Base-by-base conservation (phyloP, 2,329 filamentous ascomycete genomes). In the Neoarthrinium moseri region DNA sequence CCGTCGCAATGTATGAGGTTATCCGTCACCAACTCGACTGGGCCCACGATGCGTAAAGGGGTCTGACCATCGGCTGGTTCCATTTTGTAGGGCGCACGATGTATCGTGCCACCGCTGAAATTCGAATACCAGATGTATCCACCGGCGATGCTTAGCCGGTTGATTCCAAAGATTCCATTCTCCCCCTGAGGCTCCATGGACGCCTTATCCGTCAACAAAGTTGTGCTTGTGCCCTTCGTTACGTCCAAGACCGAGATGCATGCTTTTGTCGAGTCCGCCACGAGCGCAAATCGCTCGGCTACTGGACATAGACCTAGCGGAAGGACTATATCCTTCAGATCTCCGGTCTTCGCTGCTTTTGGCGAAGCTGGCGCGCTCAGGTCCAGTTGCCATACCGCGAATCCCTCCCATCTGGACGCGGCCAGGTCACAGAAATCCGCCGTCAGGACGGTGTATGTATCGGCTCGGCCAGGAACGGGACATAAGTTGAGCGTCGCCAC, bases 1-100 rank as follows among this genome's bases (percentile, higher is more conserved):
- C 59, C 60, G 38, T 63, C 60, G 24, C 56, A 54, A 32, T 63
- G 54, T 20, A 52, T 54, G 12, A 63, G 51, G 13, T 55, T 53
- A 33, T 55, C 49, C n/a, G 50, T 26, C 10, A 63, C 32, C n/a
- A 50, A 45, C 43, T 59, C 42, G n/a, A 57, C 53, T 8, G 54
- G 48, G 3, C 60, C 58, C 18, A 45, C 51, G 6, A 33, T 38
- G 21, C 52, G 56, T 17, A 62, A 48, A 1, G 27, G 30, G 6
- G 51, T 43, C 5, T 50, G 49, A 17, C 4, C 17, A 13, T 33
- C 29, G 18, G n/a, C 17, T 3, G 43, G 35, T 15, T 56, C 51
- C 23, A 46, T 35, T 42, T 54, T 52, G n/a, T 61, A 48, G 3
- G 60, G 59, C 27, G 61, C 49, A 21, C 59, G 58, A 45, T 52